Evolutionary conservation across 352 stramenopile species (phyloP).

Genomic region (Elongisporangium undulatum): DNA sequence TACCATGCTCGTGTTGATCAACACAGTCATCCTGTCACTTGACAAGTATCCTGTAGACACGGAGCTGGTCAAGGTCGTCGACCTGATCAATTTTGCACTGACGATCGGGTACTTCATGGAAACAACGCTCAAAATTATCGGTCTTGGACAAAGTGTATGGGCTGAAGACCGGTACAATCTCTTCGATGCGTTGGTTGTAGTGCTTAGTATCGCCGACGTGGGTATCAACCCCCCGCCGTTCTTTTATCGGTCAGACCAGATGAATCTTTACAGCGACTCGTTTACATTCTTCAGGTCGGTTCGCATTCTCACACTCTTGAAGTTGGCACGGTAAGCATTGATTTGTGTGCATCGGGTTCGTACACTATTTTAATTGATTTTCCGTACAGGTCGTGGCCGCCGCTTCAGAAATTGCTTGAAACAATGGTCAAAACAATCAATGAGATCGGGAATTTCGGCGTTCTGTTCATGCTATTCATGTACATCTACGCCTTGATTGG

Average conservation of each 20-base stretch:
- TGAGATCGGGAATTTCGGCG: constrained; percentile 89
- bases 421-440: constrained; percentile 88
- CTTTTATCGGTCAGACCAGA: constrained; percentile 4
- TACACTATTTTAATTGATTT: constrained; percentile 38
- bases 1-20: constrained; percentile 64
- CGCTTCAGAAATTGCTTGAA: constrained; percentile 83
- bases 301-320: constrained; percentile 89
- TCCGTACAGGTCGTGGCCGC: constrained; percentile 81
- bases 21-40: constrained; percentile 77
- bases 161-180: constrained; percentile 64
- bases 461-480: constrained; percentile 93
- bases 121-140: constrained; percentile 62
- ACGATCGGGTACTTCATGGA: constrained; percentile 51
- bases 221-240: constrained; percentile 36
- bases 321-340: constrained; percentile 59
- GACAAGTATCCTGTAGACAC: constrained; percentile 64
- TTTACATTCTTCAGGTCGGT: constrained; percentile 84
- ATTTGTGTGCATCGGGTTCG: not conserved
- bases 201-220: constrained; percentile 34
- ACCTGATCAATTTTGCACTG: constrained; percentile 57
- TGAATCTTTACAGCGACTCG: constrained; percentile 12
- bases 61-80: constrained; percentile 23
- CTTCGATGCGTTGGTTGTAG: constrained; percentile 73
- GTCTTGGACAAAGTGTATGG: constrained; percentile 50
- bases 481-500: constrained; percentile 91